Conservation (phyloP, 441 rosid species). For the Viola pubescens region DNA sequence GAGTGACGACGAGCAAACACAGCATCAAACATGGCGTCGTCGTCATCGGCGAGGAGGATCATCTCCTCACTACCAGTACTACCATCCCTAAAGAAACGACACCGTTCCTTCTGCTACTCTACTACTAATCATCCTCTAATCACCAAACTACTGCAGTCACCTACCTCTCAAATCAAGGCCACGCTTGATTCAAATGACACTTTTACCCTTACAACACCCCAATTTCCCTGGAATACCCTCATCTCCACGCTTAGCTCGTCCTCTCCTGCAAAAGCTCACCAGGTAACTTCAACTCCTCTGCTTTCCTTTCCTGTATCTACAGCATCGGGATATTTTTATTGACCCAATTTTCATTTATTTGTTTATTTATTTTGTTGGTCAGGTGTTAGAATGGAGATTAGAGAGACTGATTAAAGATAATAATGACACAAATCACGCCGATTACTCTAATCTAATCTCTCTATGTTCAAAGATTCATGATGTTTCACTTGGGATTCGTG, state of each 20-base stretch:
- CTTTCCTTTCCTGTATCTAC: no score
- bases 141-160: conserved; percentile 18
- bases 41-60: no score
- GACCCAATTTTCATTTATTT: neutral
- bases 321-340: no score
- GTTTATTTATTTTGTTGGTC: conserved; percentile 11
- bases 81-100: neutral
- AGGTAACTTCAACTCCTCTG: conserved; percentile 4
- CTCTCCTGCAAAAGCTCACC: conserved; percentile 26
- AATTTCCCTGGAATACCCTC: conserved; percentile 22
- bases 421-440: conserved; percentile 13
- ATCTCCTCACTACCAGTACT: no score
- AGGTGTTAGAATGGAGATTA: conserved; percentile 40
- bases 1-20: no score
- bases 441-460: conserved; percentile 25
- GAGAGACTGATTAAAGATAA: conserved; percentile 25
- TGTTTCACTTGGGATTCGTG: conserved; percentile 24
- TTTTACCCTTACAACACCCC: conserved; percentile 10
- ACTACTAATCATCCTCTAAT: conserved; percentile 21
- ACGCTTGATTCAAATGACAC: conserved; percentile 21
- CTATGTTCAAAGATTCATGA: conserved; percentile 28
- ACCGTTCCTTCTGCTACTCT: conserved; percentile 12
- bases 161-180: conserved; percentile 16
- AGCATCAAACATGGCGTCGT: no score
- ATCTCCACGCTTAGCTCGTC: conserved; percentile 22